Conservation (phyloP, 768 basidiomycete genomes). For the Lactarius hatsudake region DNA sequence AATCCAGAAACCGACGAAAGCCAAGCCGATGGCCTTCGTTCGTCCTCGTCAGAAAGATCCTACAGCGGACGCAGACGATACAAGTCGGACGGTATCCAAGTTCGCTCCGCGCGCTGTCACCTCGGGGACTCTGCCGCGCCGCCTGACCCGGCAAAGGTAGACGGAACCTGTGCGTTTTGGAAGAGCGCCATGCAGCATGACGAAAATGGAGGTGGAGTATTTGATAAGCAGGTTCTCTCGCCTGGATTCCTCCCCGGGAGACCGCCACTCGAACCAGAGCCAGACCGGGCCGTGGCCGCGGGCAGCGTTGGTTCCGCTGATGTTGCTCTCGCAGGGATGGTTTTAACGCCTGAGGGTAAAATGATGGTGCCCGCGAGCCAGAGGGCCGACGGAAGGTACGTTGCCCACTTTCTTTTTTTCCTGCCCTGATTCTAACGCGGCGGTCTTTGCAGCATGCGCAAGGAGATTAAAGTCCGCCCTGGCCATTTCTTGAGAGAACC, state of each 20-base stretch:
- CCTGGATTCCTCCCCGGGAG: background rate
- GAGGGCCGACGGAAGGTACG: constrained; percentile 20
- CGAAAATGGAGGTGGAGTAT: background rate
- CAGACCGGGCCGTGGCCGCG: background rate
- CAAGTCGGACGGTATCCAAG: constrained; percentile 20
- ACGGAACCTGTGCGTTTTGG: constrained; percentile 10
- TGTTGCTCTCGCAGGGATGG: constrained; percentile 5
- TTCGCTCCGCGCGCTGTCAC: background rate
- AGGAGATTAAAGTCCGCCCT: constrained; percentile 16
- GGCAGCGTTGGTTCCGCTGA: background rate
- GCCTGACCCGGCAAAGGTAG: background rate
- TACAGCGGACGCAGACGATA: constrained; percentile 5
- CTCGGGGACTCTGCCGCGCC: constrained; percentile 4
- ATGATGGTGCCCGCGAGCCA: constrained; percentile 20
- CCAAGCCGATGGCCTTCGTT: background rate
- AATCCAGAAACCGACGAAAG: background rate
- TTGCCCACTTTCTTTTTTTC: background rate
- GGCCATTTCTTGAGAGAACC: constrained; percentile 5
- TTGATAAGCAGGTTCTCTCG: background rate
- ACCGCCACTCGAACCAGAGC: background rate
- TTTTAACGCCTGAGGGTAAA: constrained; percentile 9
- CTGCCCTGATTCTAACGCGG: background rate
- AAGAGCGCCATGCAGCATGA: background rate
- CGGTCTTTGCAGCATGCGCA: constrained; percentile 4
- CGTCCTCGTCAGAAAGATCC: background rate